These are phyloP conservation scores for Boeremia lycopersici DNA, from an alignment of 2,329 filamentous ascomycete species.

Conservation along the genomic window DNA sequence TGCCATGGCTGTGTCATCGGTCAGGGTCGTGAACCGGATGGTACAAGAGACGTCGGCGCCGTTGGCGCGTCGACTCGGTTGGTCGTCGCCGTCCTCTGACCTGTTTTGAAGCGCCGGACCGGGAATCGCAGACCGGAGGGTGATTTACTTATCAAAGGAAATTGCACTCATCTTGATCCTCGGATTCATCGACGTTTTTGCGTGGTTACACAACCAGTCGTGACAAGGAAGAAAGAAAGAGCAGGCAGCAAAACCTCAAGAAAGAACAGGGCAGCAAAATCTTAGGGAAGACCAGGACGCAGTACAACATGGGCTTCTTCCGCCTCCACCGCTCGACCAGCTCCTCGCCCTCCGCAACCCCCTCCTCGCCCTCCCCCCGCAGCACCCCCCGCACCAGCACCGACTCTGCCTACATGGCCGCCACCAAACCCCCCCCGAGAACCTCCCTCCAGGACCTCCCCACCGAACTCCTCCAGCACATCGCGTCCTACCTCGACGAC, in stretches of 20 bases:
- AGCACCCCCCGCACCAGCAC: slow-evolving; percentile 11
- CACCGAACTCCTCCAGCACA: slow-evolving; percentile 39
- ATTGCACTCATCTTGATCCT: too few relatives aligned
- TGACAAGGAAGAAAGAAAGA: too few relatives aligned
- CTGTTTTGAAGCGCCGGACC: background rate
- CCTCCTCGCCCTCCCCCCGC: background rate
- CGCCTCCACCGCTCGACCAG: slow-evolving; percentile 8
- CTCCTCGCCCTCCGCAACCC: slow-evolving; percentile 1
- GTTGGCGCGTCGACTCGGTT: slow-evolving; percentile 2
- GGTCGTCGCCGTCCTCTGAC: background rate
- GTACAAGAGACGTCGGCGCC: slow-evolving; percentile 11
- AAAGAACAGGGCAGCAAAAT: background rate
- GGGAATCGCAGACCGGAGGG: background rate
- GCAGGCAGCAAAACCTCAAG: too few relatives aligned
- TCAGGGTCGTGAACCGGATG: slow-evolving; percentile 3
- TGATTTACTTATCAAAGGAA: too few relatives aligned
- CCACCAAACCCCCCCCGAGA: slow-evolving; percentile 14
- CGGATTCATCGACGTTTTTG: too few relatives aligned
- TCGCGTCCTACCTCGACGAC: slow-evolving; percentile 33
- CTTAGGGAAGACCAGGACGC: too few relatives aligned
- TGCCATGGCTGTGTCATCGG: slow-evolving; percentile 14
- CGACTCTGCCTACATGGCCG: slow-evolving; percentile 9
- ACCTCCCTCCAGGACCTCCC: slow-evolving; percentile 34
- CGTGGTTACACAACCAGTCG: too few relatives aligned
- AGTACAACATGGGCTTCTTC: slow-evolving; percentile 12